Percentiles rank a stretch among this genome's conserved stretches.
phyloP scores from a whole-genome alignment of 1,284 basidiomycete genomes.

The Cutaneotrichosporon cavernicola region DNA sequence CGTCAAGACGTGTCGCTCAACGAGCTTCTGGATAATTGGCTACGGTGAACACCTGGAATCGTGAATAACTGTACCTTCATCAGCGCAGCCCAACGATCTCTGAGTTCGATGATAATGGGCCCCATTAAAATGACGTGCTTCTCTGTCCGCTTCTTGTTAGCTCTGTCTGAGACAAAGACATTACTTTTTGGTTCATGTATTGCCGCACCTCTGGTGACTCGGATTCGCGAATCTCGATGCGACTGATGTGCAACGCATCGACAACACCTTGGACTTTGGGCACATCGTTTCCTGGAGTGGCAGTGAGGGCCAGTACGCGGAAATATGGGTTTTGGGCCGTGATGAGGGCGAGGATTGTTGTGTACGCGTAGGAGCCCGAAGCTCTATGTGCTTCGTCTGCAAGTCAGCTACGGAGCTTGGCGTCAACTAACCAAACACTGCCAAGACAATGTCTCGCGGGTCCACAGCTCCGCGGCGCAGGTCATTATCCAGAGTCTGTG shows the following conservation, averaged over 20 bases:
- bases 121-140: constrained; percentile 70
- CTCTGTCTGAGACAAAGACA: neutral
- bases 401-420: constrained; percentile 7
- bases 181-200: constrained; percentile 88
- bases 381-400: constrained; percentile 94
- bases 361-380: constrained; percentile 90
- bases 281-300: constrained; percentile 85
- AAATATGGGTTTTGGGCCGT: constrained; percentile 94
- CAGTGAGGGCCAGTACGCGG: constrained; percentile 87
- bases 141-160: constrained; percentile 35
- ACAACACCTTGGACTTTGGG: constrained; percentile 89
- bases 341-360: constrained; percentile 80
- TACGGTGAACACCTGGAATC: constrained; percentile 11
- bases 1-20: constrained; percentile 41
- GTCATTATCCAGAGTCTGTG: constrained; percentile 93
- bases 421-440: constrained; percentile 62
- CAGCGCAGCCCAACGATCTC: constrained; percentile 57
- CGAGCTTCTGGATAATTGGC: constrained; percentile 46
- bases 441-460: constrained; percentile 67
- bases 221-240: constrained; percentile 93
- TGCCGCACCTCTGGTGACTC: constrained; percentile 80
- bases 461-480: constrained; percentile 72
- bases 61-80: constrained; percentile 63
- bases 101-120: constrained; percentile 46
- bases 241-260: constrained; percentile 91